phyloP scores from a whole-genome alignment of 1,284 basidiomycete genomes.

The Termitomyces sp. region DNA sequence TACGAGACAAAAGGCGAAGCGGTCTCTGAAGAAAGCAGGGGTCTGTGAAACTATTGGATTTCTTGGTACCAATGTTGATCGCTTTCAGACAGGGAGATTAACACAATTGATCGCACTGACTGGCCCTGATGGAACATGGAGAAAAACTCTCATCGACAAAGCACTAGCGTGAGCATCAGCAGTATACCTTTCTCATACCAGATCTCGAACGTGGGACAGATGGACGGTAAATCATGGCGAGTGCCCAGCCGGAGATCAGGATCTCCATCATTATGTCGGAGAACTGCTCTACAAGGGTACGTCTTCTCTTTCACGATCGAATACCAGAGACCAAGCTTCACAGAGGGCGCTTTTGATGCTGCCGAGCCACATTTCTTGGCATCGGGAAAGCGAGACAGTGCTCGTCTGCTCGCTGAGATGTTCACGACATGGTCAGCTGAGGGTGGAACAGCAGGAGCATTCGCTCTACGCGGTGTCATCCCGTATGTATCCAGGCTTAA shows the following conservation, averaged over 20 bases:
- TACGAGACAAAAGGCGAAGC: slow-evolving; percentile 68
- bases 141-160: slow-evolving; percentile 76
- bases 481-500: slow-evolving; percentile 52
- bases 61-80: slow-evolving; percentile 11
- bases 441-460: slow-evolving; percentile 50
- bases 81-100: slow-evolving; percentile 51
- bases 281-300: slow-evolving; percentile 84
- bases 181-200: background rate
- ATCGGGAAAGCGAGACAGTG: slow-evolving; percentile 83
- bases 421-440: slow-evolving; percentile 72
- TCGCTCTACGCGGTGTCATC: slow-evolving; percentile 77
- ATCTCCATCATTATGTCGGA: slow-evolving; percentile 83
- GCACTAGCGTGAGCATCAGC: slow-evolving; percentile 59
- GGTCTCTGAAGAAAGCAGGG: slow-evolving; percentile 72
- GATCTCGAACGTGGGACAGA: slow-evolving; percentile 34
- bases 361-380: slow-evolving; percentile 81
- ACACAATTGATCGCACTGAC: slow-evolving; percentile 80
- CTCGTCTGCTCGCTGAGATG: slow-evolving; percentile 79
- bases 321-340: slow-evolving; percentile 3
- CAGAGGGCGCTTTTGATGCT: slow-evolving; percentile 68
- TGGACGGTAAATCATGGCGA: slow-evolving; percentile 77
- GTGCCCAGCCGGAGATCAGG: slow-evolving; percentile 82
- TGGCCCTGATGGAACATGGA: slow-evolving; percentile 71
- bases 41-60: slow-evolving; percentile 34
- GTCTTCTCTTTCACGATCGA: slow-evolving; percentile 12